Evolutionary conservation across 805 yeast species (phyloP).

Genomic region (Starmerella powellii): DNA sequence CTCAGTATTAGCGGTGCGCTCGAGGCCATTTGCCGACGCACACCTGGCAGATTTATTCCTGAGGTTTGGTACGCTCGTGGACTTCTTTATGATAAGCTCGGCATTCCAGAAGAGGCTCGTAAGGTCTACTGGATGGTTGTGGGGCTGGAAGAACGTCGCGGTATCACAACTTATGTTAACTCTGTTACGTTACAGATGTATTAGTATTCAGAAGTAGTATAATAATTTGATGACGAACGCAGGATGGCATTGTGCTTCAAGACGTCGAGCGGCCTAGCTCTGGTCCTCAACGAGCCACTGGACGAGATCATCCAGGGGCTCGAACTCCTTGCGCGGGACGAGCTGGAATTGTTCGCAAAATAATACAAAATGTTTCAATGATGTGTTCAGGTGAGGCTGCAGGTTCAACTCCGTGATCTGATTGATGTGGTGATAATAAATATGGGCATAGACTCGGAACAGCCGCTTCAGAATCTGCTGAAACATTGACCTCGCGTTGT

Average conservation of each 20-base stretch:
- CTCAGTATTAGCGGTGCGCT: conserved; percentile 12
- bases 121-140: conserved; percentile 40
- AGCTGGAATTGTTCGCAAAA: conserved; percentile 76
- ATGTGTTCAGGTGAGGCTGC: conserved; percentile 85
- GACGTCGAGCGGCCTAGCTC: too few species aligned
- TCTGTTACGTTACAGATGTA: background rate
- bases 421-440: conserved; percentile 95
- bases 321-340: conserved; percentile 69
- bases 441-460: conserved; percentile 91
- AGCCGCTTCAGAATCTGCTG: conserved; percentile 81
- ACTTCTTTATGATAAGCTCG: conserved; percentile 46
- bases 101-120: conserved; percentile 40
- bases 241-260: too few species aligned
- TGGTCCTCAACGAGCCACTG: conserved; percentile 44
- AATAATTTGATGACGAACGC: too few species aligned
- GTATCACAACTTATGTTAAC: conserved; percentile 14
- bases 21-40: conserved; percentile 17
- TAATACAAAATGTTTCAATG: conserved; percentile 83
- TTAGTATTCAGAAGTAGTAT: background rate
- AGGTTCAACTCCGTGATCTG: conserved; percentile 85
- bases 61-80: conserved; percentile 67
- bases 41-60: conserved; percentile 36
- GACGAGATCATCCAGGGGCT: conserved; percentile 81
- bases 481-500: conserved; percentile 63
- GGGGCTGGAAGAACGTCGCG: conserved; percentile 19